Evolutionary conservation across 2,329 filamentous ascomycete genomes (phyloP).

Genomic region (Colletotrichum sp.): DNA sequence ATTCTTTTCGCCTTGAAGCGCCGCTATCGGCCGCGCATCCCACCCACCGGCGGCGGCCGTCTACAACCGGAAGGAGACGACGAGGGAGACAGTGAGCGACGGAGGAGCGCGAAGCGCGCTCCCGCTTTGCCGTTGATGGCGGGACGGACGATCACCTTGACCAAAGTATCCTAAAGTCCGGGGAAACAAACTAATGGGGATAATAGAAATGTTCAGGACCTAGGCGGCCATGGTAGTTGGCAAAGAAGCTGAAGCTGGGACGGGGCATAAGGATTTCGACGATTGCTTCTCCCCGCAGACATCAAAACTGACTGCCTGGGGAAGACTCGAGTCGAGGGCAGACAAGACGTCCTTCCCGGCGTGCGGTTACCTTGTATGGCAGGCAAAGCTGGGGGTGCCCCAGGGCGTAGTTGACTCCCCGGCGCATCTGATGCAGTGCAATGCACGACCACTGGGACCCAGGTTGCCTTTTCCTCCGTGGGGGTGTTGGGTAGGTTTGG

Average conservation of each 20-base stretch:
- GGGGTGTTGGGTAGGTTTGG: background rate
- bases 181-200: too few species aligned
- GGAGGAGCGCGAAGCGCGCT: background rate
- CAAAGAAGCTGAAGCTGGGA: background rate
- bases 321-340: background rate
- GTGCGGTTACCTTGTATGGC: background rate
- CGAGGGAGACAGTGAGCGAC: background rate
- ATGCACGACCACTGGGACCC: background rate
- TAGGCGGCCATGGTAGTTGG: background rate
- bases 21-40: background rate
- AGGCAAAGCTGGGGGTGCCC: background rate
- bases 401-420: background rate
- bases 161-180: too few species aligned
- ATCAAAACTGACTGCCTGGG: background rate
- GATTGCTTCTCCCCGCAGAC: background rate
- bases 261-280: background rate
- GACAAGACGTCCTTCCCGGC: background rate
- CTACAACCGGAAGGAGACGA: background rate
- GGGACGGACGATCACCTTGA: background rate
- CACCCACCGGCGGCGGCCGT: background rate
- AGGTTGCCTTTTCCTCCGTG: background rate
- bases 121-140: background rate
- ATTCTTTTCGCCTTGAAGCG: background rate
- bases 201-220: too few species aligned
- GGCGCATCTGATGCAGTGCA: conserved; percentile 14